Percentiles rank a stretch among this genome's conserved stretches.
These are phyloP conservation scores for Tricholoma hemisulphureum DNA, from an alignment of 768 basidiomycete species.

Conservation along the genomic window DNA sequence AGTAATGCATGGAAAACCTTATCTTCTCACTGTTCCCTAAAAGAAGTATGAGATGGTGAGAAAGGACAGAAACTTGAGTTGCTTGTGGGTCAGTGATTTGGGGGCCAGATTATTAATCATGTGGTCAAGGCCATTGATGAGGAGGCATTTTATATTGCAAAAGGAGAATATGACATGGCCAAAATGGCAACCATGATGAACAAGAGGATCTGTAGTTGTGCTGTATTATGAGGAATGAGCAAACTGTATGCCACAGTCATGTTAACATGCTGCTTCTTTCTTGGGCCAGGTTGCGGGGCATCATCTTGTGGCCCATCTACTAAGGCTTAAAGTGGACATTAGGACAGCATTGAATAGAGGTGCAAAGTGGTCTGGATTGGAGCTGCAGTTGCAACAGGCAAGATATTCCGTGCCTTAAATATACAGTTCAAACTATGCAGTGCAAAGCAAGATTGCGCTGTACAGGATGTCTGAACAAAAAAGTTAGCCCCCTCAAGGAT, in stretches of 20 bases:
- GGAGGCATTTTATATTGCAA: conserved; percentile 7
- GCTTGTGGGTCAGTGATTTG: conserved; percentile 4
- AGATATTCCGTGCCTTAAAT: neutral
- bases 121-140: conserved; percentile 16
- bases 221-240: neutral
- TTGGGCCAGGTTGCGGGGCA: neutral
- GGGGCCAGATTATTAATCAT: conserved; percentile 6
- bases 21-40: conserved; percentile 9
- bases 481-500: no score
- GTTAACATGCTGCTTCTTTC: conserved; percentile 1
- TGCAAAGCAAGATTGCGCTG: no score
- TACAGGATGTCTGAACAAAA: no score
- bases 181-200: conserved; percentile 24
- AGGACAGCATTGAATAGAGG: neutral
- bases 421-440: neutral
- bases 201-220: conserved; percentile 9
- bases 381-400: neutral
- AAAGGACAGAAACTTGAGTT: neutral
- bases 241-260: neutral
- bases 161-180: conserved; percentile 9
- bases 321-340: neutral
- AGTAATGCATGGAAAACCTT: conserved; percentile 8
- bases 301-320: neutral
- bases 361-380: neutral
- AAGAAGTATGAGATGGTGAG: neutral